Evolutionary conservation across 1,284 basidiomycete genomes (phyloP).

Genomic region (Ustilago trichophora): DNA sequence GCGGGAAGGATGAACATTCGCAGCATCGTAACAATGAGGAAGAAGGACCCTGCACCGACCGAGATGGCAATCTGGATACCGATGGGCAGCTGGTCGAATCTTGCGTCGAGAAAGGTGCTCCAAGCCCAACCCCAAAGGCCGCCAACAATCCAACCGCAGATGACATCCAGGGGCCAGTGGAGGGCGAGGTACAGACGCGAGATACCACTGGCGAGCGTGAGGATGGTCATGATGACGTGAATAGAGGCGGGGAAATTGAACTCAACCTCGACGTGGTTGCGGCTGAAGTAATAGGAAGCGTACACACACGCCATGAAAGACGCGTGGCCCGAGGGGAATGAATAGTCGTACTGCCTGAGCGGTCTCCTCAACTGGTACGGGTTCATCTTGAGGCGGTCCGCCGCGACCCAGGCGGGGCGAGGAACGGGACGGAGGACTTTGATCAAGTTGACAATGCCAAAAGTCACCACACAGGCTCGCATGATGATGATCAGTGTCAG

Average conservation of each 20-base stretch:
- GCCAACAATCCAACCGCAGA: constrained; percentile 22
- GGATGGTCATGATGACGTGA: constrained; percentile 6
- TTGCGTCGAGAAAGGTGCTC: constrained; percentile 8
- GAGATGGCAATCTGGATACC: constrained; percentile 22
- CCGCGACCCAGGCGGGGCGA: constrained; percentile 27
- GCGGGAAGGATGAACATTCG: constrained; percentile 20
- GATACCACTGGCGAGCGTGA: constrained; percentile 19
- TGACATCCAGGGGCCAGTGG: constrained; percentile 21
- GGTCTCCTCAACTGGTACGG: constrained; percentile 19
- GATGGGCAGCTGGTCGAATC: constrained; percentile 10
- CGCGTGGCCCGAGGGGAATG: constrained; percentile 23
- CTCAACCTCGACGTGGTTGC: constrained; percentile 3
- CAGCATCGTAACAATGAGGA: constrained; percentile 14
- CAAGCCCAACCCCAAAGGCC: constrained; percentile 26
- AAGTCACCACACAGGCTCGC: constrained; percentile 15
- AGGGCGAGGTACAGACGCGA: constrained; percentile 28
- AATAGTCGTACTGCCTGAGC: constrained; percentile 23
- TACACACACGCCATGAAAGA: constrained; percentile 27
- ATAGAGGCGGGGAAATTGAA: constrained; percentile 12
- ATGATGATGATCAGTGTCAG: constrained; percentile 23
- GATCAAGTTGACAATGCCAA: constrained; percentile 30
- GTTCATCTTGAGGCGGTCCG: constrained; percentile 20
- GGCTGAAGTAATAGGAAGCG: constrained; percentile 19
- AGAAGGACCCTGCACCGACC: constrained; percentile 10
- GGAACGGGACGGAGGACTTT: constrained; percentile 18